Base-by-base conservation (phyloP, 208 protist species). In the Angomonas ambiguus region DNA sequence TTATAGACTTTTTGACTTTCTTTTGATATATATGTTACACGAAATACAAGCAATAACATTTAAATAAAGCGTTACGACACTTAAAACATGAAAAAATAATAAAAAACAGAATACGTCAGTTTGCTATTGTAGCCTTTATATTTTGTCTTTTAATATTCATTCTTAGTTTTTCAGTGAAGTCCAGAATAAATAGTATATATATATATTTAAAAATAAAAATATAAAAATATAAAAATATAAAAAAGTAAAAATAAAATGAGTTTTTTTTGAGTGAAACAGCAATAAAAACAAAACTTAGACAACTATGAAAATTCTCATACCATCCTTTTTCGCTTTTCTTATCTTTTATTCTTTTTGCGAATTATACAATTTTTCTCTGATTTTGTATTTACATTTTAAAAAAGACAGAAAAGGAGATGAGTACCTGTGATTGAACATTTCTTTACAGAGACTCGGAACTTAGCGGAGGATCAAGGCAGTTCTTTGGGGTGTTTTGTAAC, bases 201-300 rank as follows among this genome's bases (percentile, higher is more conserved):
- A n/a, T n/a, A n/a, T n/a, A n/a, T n/a, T n/a, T n/a, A 51, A 60
- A 6, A 71, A 55, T 45, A 51, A 31, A 70, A 38, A 2, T 2
- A n/a, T 27, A 45, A 48, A 24, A 32, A n/a, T 6, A 41, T 25
- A 24, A 20, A 24, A 0, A 18, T 11, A 38, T 25, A 33, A 65
- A 16, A 65, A 69, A 61, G 8, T 32, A 31, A 48, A 33, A 64
- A 20, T 27, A 34, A 69, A 42, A 53, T 28, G 45, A 28, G 34
- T 5, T 62, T 5, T 42, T 2, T 62, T 24, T 32, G 13, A 45
- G 13, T 42, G 22, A 20, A 58, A 31, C 8, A 58, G 2, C 28
- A 31, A 18, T 55, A 5, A 16, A 55, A 18, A 55, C 22, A 55
- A 18, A 48, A 18, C 11, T 20, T 11, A 48, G 18, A 48, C 11